These are phyloP conservation scores for Torulaspora pretoriensis DNA, from an alignment of 1,139 yeast species.

Conservation along the genomic window DNA sequence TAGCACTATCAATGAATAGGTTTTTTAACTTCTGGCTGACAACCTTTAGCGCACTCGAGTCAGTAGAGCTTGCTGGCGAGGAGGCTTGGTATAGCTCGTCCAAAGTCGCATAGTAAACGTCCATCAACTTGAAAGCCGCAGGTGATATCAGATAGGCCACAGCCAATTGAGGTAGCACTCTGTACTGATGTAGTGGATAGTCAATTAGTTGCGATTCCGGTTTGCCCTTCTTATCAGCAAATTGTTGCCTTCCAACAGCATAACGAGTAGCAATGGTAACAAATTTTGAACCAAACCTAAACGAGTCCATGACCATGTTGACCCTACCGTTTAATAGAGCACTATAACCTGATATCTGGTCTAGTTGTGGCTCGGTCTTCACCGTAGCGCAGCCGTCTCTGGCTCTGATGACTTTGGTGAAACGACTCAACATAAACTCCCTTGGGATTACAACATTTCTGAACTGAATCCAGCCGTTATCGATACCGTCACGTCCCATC, in stretches of 20 bases:
- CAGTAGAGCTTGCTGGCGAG: constrained; percentile 42
- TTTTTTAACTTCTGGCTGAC: constrained; percentile 55
- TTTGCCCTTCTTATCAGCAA: constrained; percentile 40
- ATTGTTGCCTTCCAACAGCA: constrained; percentile 87
- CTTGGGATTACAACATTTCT: constrained; percentile 78
- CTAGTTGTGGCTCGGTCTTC: constrained; percentile 64
- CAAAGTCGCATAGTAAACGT: constrained; percentile 50
- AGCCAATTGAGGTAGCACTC: constrained; percentile 77
- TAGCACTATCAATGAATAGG: constrained; percentile 80
- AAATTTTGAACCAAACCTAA: constrained; percentile 73
- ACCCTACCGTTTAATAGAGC: constrained; percentile 88
- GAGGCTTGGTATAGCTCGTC: constrained; percentile 52
- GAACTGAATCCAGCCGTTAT: constrained; percentile 94
- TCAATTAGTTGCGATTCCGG: constrained; percentile 66
- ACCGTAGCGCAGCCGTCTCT: constrained; percentile 56
- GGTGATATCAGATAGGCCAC: constrained; percentile 74
- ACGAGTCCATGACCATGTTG: constrained; percentile 81
- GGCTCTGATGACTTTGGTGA: constrained; percentile 56
- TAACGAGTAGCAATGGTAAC: constrained; percentile 82
- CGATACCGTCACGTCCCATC: constrained; percentile 81
- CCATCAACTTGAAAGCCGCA: constrained; percentile 62
- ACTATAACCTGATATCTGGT: constrained; percentile 74
- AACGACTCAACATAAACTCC: constrained; percentile 76
- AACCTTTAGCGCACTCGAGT: constrained; percentile 46
- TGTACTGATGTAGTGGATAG: constrained; percentile 81